Evolutionary conservation across 495 filamentous ascomycete genomes (phyloP).

Genomic region (Penicillium manginii): DNA sequence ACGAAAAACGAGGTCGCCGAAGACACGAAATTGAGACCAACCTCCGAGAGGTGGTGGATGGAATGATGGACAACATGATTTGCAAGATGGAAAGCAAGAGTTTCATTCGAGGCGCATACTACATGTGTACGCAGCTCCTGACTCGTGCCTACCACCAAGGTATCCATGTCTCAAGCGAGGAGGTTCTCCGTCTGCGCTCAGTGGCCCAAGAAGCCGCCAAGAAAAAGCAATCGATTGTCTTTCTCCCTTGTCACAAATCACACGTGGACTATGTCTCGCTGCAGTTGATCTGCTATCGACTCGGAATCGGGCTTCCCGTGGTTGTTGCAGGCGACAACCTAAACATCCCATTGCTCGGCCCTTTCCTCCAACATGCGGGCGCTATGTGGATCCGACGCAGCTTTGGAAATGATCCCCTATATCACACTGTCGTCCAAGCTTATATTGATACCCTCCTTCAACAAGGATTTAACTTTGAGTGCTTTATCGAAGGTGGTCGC

Average conservation of each 20-base stretch:
- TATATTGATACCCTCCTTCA: slow-evolving; percentile 94
- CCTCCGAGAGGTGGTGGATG: slow-evolving; percentile 75
- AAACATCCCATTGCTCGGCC: slow-evolving; percentile 87
- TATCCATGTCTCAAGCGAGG: slow-evolving; percentile 93
- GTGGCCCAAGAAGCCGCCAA: slow-evolving; percentile 80
- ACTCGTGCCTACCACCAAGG: slow-evolving; percentile 94
- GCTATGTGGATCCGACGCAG: slow-evolving; percentile 96
- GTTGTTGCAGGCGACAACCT: slow-evolving; percentile 95
- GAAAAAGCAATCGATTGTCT: slow-evolving; percentile 94
- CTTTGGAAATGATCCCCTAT: slow-evolving; percentile 90
- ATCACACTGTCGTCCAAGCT: slow-evolving; percentile 86
- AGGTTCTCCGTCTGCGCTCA: slow-evolving; percentile 77
- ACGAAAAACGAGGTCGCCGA: slow-evolving; percentile 56
- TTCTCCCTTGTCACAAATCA: slow-evolving; percentile 90
- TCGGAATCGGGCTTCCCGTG: slow-evolving; percentile 87
- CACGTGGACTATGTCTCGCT: slow-evolving; percentile 96
- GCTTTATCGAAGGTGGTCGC: slow-evolving; percentile 93
- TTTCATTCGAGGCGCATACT: slow-evolving; percentile 92
- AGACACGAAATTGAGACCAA: slow-evolving; percentile 66
- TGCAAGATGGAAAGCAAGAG: slow-evolving; percentile 97
- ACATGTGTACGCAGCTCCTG: slow-evolving; percentile 82
- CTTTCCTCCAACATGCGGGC: slow-evolving; percentile 90
- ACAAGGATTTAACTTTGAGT: slow-evolving; percentile 91
- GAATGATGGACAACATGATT: slow-evolving; percentile 91
- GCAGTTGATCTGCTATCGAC: slow-evolving; percentile 90